phyloP scores from a whole-genome alignment of 768 basidiomycete species.

The Leccinellum rugosiceps region DNA sequence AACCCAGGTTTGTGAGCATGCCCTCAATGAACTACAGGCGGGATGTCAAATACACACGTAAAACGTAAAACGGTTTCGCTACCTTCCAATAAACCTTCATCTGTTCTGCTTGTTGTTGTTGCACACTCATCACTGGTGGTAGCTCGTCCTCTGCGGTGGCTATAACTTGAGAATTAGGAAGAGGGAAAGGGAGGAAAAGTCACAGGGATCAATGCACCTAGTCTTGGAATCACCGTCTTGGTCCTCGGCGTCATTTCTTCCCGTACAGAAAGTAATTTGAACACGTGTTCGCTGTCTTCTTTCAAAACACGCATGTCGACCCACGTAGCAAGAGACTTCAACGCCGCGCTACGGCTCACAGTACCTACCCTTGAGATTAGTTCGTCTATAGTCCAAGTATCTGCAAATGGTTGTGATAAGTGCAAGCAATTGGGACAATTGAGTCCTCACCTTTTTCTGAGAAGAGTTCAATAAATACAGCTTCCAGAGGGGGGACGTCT shows the following conservation, averaged over 20 bases:
- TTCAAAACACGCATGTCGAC: conserved; percentile 77
- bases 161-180: background rate
- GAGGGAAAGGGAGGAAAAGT: background rate
- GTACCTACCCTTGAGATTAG: conserved; percentile 61
- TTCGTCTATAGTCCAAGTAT: conserved; percentile 68
- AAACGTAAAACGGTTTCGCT: background rate
- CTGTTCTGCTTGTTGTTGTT: conserved; percentile 80
- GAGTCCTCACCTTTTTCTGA: conserved; percentile 55
- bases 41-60: background rate
- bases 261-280: conserved; percentile 60
- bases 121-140: conserved; percentile 49
- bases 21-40: conserved; percentile 74
- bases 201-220: conserved; percentile 17
- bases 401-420: conserved; percentile 33
- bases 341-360: conserved; percentile 58
- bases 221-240: conserved; percentile 19
- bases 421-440: background rate
- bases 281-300: conserved; percentile 57
- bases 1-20: conserved; percentile 85
- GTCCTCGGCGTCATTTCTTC: conserved; percentile 41
- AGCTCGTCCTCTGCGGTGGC: conserved; percentile 43
- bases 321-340: conserved; percentile 83
- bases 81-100: conserved; percentile 91
- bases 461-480: conserved; percentile 87
- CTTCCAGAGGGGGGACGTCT: conserved; percentile 85